Evolutionary conservation across 371 early-diverging fungal genomes (phyloP), one percentile per base, ranked within the genome.

Genomic region (Apophysomyces variabilis): DNA sequence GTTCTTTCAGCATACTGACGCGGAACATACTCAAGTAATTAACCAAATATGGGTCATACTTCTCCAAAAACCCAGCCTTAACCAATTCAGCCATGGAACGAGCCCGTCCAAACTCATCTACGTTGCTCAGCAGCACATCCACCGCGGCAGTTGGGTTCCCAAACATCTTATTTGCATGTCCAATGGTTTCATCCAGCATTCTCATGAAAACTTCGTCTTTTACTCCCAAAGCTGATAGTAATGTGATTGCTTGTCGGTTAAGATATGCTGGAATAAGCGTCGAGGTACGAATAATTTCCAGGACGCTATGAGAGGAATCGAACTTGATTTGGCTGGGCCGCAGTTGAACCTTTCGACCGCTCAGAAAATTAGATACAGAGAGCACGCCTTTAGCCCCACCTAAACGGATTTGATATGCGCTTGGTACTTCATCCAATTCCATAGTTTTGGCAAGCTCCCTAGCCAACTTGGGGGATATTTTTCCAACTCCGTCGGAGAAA

Each of bases 341-440:
- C 32, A 91, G 66, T n/a, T 78, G 72, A 2, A 87, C 62, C 35
- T 68, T 58, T 0, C 75, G 69, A 8, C 72, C 77, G 9, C 44
- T 62, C 26, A 73, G 21, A 35, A 44, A 67, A 47, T 64, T 71
- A 16, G 69, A 72, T 7, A 77, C 35, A 56, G 69, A 70, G 1
- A 91, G 56, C 1, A 90, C 86, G 4, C 93, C 95, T 75, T 91
- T 94, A 14, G 83, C 85, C 8, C 94, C 94, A 21, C 83, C 92
- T 6, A 89, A 72, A 16, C 93, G 86, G 14, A 94, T 84, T 68
- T 93, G 92, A 59, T 90, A 87, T 0, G 93, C 96, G 9, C 80
- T 75, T 0, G 94, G 93, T 74, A 63, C 61, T 68, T 46, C 86
- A 74, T 58, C 75, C 71, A 64, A 85, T 39, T 38, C 73, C 58